A percentile compares a stretch with the other conserved stretches of the same genome.
These are phyloP conservation scores for Plasmodium vivax DNA, from an alignment of 169 alveolate species.

Conservation along the genomic window DNA sequence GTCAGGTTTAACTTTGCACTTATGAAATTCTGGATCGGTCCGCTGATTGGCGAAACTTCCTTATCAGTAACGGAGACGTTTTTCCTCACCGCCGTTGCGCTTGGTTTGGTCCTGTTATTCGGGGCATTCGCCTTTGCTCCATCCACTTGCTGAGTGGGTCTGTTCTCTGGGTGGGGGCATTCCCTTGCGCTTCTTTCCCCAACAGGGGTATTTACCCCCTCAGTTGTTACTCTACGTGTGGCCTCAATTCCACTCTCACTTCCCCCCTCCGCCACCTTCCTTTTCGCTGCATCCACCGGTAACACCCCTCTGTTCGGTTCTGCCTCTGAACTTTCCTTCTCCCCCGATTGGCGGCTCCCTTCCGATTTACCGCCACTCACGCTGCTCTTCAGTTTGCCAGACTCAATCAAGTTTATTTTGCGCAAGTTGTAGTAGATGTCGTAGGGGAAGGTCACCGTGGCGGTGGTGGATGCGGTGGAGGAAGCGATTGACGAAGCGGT, in stretches of 20 bases:
- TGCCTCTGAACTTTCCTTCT: neutral
- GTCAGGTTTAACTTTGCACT: constrained; percentile 29
- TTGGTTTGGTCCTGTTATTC: constrained; percentile 17
- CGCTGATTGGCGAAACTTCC: neutral
- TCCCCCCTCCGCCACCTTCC: neutral
- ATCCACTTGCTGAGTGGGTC: neutral
- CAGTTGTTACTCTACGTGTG: neutral
- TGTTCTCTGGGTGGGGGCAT: neutral
- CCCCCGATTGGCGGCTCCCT: neutral
- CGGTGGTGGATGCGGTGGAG: neutral
- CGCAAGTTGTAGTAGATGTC: constrained; percentile 34
- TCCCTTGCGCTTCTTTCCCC: constrained; percentile 3
- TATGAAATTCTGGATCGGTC: constrained; percentile 33
- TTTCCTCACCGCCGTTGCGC: neutral
- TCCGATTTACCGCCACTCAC: neutral
- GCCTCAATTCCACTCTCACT: neutral
- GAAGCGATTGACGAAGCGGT: neutral
- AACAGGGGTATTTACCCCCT: neutral
- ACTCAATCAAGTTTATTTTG: constrained; percentile 12
- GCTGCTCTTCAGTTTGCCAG: constrained; percentile 1
- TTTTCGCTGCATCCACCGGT: neutral
- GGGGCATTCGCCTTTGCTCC: neutral
- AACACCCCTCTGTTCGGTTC: neutral
- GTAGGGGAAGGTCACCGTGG: neutral
- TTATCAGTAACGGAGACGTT: neutral